These are phyloP conservation scores for Recurvomyces mirabilis DNA, from an alignment of 495 filamentous ascomycete genomes.

Conservation along the genomic window DNA sequence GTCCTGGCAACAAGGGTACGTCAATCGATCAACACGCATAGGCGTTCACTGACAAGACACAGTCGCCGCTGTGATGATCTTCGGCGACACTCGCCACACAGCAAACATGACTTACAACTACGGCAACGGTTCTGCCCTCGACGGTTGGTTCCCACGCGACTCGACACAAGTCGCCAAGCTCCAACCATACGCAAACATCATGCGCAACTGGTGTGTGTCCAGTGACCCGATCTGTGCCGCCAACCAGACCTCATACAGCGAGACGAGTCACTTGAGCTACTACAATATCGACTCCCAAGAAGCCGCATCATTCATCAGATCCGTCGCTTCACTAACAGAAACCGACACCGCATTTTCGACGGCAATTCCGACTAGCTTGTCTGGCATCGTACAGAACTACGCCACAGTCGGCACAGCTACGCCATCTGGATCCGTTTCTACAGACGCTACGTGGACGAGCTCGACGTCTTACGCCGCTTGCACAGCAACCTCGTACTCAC, in stretches of 20 bases:
- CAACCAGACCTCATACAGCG: not conserved
- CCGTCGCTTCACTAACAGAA: conserved; percentile 2
- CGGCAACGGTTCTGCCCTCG: conserved; percentile 7
- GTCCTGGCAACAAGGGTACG: conserved; percentile 15
- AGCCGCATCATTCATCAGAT: conserved; percentile 13
- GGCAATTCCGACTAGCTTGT: conserved; percentile 1
- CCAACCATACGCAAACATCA: conserved; percentile 11
- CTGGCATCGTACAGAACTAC: conserved; percentile 8
- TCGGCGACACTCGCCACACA: conserved; percentile 13
- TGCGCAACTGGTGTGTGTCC: conserved; percentile 17
- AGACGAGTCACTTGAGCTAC: conserved; percentile 15
- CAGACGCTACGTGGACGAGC: conserved; percentile 2
- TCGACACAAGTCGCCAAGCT: not conserved
- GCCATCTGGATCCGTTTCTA: conserved; percentile 3
- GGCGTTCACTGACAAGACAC: not conserved
- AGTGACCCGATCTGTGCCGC: conserved; percentile 18
- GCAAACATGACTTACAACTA: conserved; percentile 14
- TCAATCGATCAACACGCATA: not conserved
- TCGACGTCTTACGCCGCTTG: not conserved
- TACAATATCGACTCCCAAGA: conserved; percentile 15
- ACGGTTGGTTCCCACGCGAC: conserved; percentile 12
- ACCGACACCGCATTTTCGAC: conserved; percentile 3
- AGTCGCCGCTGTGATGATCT: conserved; percentile 16
- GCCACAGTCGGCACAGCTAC: conserved; percentile 4
- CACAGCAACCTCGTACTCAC: conserved; percentile 1